A percentile compares a stretch with the other conserved stretches of the same genome.
phyloP scores from a whole-genome alignment of 352 stramenopile genomes.

The Peronospora belbahrii region DNA sequence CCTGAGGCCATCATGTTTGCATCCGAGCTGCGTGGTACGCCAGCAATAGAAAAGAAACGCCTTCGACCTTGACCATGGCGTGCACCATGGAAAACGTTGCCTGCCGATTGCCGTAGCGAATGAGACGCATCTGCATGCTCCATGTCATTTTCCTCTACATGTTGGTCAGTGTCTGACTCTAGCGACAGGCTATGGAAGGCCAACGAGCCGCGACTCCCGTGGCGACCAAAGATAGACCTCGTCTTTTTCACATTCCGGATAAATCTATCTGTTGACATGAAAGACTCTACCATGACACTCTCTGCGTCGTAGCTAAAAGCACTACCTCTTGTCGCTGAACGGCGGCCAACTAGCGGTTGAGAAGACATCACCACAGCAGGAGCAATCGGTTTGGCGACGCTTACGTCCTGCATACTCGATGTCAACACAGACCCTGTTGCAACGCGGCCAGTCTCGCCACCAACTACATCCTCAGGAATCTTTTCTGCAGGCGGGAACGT shows the following conservation, averaged over 20 bases:
- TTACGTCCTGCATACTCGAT: slow-evolving; percentile 18
- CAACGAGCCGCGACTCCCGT: slow-evolving; percentile 77
- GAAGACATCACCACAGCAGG: slow-evolving; percentile 25
- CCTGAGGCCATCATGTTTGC: neutral
- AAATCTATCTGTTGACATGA: slow-evolving; percentile 75
- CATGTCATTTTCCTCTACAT: neutral
- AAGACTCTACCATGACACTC: slow-evolving; percentile 85
- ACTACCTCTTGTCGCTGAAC: slow-evolving; percentile 44
- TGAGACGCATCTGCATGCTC: slow-evolving; percentile 10
- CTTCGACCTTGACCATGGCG: slow-evolving; percentile 43
- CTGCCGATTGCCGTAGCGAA: slow-evolving; percentile 26
- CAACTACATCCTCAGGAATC: slow-evolving; percentile 42
- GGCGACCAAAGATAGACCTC: slow-evolving; percentile 61
- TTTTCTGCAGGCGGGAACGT: slow-evolving; percentile 71
- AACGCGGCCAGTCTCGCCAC: slow-evolving; percentile 24
- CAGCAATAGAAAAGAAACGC: slow-evolving; percentile 46
- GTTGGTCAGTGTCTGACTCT: slow-evolving; percentile 19
- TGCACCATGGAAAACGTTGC: slow-evolving; percentile 59
- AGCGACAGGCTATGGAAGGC: slow-evolving; percentile 54
- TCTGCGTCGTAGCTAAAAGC: slow-evolving; percentile 87
- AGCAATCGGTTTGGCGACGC: slow-evolving; percentile 23
- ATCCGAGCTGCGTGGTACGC: neutral
- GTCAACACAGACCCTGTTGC: slow-evolving; percentile 15
- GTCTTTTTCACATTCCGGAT: slow-evolving; percentile 34
- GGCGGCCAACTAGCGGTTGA: slow-evolving; percentile 21